Evolutionary conservation across 257 asterid species (phyloP), one percentile per base, ranked within the genome.

Genomic region (Cinchona pubescens): DNA sequence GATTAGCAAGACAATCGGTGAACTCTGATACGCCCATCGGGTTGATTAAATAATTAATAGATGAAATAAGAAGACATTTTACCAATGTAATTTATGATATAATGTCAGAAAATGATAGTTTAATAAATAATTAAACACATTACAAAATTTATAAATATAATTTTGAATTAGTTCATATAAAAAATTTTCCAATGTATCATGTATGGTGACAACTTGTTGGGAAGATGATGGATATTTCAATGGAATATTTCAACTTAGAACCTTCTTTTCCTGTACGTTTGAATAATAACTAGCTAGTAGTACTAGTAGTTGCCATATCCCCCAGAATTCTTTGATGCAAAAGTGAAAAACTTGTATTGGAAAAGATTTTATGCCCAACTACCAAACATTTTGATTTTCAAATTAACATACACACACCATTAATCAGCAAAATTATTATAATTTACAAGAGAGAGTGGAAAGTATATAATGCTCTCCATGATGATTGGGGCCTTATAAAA

Each of bases 21-120:
- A 80, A 86, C 84, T 80, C 77, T 66, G 90, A 89, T 88, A 83
- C 91, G 79, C 85, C 95, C 81, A 83, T 67, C 77, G n/a, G n/a
- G n/a, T n/a, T n/a, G n/a, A n/a, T n/a, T n/a, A n/a, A n/a, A n/a
- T n/a, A n/a, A n/a, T n/a, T n/a, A n/a, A n/a, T n/a, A n/a, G n/a
- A n/a, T n/a, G n/a, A n/a, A n/a, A n/a, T 58, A 78, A 78, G 23
- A 73, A 65, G 83, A 82, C 80, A 74, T 48, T 69, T 79, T 73
- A 79, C 83, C 86, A 82, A 86, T 73, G 53, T 2, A 81, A 76
- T 75, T 69, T n/a, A 61, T 68, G 79, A 21, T 67, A 67, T 23
- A 35, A 21, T 45, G n/a, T n/a, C n/a, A 32, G 74, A 64, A 72
- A 73, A 76, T 21, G 62, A 72, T 73, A 77, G n/a, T n/a, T n/a